These are phyloP conservation scores for Phalaenopsis hybrid DNA, from an alignment of 116 monocot species.

Conservation along the genomic window DNA sequence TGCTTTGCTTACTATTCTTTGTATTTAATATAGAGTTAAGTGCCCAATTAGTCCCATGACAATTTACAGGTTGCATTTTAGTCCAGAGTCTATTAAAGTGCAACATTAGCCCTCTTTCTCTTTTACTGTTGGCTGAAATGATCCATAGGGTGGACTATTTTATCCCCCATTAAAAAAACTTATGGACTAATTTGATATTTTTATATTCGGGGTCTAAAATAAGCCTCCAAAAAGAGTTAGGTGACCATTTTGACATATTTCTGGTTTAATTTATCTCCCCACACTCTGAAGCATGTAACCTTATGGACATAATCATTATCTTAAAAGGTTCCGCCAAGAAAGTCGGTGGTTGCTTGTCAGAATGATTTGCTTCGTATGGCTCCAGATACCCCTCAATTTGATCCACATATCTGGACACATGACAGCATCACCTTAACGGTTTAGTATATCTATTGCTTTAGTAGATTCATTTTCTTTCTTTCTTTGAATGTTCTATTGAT, in stretches of 20 bases:
- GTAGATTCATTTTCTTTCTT: slow-evolving; percentile 1
- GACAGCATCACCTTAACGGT: slow-evolving; percentile 31
- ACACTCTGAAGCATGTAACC: neutral
- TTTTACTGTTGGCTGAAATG: too few relatives aligned
- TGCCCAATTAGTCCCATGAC: too few relatives aligned
- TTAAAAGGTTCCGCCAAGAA: slow-evolving; percentile 35
- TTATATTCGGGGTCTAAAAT: too few relatives aligned
- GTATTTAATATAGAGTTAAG: neutral
- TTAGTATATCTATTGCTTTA: neutral
- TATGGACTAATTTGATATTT: too few relatives aligned
- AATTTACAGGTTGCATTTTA: too few relatives aligned
- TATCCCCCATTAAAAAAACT: too few relatives aligned
- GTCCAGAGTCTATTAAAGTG: too few relatives aligned
- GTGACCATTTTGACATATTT: too few relatives aligned
- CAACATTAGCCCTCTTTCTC: too few relatives aligned
- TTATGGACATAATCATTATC: neutral
- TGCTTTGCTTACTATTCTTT: neutral
- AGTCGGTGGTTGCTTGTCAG: slow-evolving; percentile 14
- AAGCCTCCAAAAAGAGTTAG: too few relatives aligned
- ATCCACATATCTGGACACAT: slow-evolving; percentile 31
- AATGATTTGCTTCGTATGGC: slow-evolving; percentile 25
- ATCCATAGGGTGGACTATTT: too few relatives aligned
- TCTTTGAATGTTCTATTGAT: neutral
- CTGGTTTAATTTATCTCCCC: neutral
- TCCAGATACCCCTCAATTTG: slow-evolving; percentile 33